Evolutionary conservation across 1,284 basidiomycete species (phyloP).

Genomic region (Ceratobasidium sp.): DNA sequence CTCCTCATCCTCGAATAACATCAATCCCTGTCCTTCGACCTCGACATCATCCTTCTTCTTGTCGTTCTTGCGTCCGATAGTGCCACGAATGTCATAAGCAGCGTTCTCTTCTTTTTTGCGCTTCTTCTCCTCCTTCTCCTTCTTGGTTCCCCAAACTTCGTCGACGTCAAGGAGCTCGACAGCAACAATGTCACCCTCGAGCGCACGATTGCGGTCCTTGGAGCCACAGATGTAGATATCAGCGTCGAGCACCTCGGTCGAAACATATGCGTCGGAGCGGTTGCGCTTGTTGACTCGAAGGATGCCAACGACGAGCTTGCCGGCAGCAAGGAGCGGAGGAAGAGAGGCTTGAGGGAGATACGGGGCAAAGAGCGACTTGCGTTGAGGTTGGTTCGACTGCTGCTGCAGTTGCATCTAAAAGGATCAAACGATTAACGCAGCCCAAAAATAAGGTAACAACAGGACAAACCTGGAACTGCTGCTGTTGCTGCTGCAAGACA

Average conservation of each 20-base stretch:
- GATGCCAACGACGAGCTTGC: conserved; percentile 97
- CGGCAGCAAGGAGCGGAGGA: conserved; percentile 95
- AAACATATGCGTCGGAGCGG: conserved; percentile 97
- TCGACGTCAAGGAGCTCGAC: conserved; percentile 98
- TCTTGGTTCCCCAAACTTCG: conserved; percentile 99
- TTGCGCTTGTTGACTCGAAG: conserved; percentile 99
- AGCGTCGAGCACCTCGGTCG: conserved; percentile 97
- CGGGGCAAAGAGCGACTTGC: conserved; percentile 98
- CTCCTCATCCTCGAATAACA: conserved; percentile 97
- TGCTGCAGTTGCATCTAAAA: conserved; percentile 82
- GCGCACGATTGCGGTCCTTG: conserved; percentile 96
- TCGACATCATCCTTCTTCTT: conserved; percentile 99
- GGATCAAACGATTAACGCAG: conserved; percentile 13
- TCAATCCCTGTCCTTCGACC: conserved; percentile 96
- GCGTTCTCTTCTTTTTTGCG: conserved; percentile 99
- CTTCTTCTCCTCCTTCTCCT: conserved; percentile 99
- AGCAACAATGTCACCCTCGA: conserved; percentile 98
- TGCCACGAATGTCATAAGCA: conserved; percentile 81
- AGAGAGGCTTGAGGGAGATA: conserved; percentile 98
- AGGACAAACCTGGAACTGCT: conserved; percentile 61
- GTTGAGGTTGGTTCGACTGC: conserved; percentile 86
- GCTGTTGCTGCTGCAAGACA: conserved; percentile 84
- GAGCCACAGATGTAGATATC: conserved; percentile 99
- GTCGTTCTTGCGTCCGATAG: conserved; percentile 86
- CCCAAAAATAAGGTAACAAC: conserved; percentile 55